Evolutionary conservation across 106 monocot genomes (phyloP).

Genomic region (Dioscorea alata): DNA sequence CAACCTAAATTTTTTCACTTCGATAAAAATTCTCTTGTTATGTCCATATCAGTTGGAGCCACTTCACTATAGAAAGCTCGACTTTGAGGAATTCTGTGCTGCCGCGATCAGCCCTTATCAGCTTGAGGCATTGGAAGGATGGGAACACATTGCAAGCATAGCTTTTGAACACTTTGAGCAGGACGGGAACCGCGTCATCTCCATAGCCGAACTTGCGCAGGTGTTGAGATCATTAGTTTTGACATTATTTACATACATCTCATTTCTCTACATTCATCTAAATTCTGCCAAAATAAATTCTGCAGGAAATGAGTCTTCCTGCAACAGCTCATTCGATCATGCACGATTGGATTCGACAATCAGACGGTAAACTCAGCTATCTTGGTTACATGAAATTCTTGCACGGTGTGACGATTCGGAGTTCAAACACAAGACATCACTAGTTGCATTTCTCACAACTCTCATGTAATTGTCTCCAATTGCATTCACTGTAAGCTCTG

Average conservation of each 20-base stretch:
- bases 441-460: constrained; percentile 6
- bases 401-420: constrained; percentile 79
- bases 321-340: constrained; percentile 48
- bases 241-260: no score
- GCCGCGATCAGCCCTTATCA: constrained; percentile 91
- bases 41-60: constrained; percentile 50
- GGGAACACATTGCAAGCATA: constrained; percentile 79
- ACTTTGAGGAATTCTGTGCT: constrained; percentile 89
- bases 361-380: constrained; percentile 83
- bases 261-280: no score
- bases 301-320: constrained; percentile 88
- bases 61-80: constrained; percentile 54
- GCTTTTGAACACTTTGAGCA: constrained; percentile 83
- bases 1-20: no score
- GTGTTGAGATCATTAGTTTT: constrained; percentile 26
- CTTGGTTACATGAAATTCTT: constrained; percentile 95
- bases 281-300: not conserved
- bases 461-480: not conserved
- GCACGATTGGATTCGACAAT: constrained; percentile 81
- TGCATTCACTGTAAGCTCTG: not conserved
- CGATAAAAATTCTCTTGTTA: no score
- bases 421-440: constrained; percentile 46
- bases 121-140: constrained; percentile 84
- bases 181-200: constrained; percentile 81
- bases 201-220: constrained; percentile 85